These are phyloP conservation scores for Pleurostoma richardsiae DNA, from an alignment of 2,329 filamentous ascomycete species.

Conservation along the genomic window DNA sequence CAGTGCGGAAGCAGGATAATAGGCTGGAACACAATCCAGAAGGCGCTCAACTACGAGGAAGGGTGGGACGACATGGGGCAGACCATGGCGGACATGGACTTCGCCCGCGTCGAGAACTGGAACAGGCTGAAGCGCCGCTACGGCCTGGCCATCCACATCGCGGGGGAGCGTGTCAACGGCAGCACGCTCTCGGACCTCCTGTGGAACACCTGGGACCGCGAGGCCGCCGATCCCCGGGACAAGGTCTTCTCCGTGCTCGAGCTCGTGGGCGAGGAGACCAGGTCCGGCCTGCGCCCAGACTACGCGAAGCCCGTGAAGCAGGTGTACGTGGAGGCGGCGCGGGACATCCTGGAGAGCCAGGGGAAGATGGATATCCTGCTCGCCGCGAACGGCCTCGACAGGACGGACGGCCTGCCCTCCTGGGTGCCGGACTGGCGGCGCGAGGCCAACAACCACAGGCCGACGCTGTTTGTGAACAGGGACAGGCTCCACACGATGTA, in stretches of 20 bases:
- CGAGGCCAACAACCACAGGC: neutral
- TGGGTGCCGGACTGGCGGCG: neutral
- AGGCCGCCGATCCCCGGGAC: neutral
- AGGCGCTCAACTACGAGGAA: neutral
- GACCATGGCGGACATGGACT: neutral
- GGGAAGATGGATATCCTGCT: neutral
- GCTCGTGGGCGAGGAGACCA: neutral
- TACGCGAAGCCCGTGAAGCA: neutral
- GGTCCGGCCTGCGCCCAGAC: neutral
- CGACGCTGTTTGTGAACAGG: neutral
- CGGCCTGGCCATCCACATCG: neutral
- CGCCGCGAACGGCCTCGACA: neutral
- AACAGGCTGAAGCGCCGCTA: neutral
- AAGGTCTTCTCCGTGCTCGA: neutral
- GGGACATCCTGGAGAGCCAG: neutral
- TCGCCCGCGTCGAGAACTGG: neutral
- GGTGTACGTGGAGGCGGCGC: neutral
- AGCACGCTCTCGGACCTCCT: neutral
- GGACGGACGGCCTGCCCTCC: neutral
- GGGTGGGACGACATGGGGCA: neutral
- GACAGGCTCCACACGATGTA: neutral
- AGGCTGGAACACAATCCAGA: neutral
- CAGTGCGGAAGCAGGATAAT: neutral
- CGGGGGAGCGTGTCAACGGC: neutral
- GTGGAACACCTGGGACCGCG: neutral